phyloP scores from a whole-genome alignment of 371 early-diverging fungal species.

The Parasitella parasitica region DNA sequence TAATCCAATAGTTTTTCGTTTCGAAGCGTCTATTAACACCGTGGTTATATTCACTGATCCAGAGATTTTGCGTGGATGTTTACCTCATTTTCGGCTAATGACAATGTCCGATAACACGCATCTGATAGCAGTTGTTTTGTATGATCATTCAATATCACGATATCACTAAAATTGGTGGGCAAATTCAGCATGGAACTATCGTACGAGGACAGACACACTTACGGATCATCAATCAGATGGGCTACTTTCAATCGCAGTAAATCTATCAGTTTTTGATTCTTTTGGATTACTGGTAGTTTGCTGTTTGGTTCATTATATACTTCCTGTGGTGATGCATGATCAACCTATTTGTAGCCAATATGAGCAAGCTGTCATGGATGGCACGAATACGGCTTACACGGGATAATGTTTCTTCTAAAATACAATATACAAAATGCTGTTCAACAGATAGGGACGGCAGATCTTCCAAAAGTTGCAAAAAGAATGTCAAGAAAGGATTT shows the following conservation, averaged over 20 bases:
- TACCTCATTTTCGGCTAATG: conserved; percentile 46
- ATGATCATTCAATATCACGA: conserved; percentile 6
- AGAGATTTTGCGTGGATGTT: not conserved
- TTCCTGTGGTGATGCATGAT: conserved; percentile 18
- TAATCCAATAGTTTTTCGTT: conserved; percentile 13
- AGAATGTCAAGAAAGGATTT: conserved; percentile 50
- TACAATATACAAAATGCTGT: conserved; percentile 36
- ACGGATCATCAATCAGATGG: conserved; percentile 39
- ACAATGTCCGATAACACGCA: conserved; percentile 30
- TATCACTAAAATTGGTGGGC: conserved; percentile 1
- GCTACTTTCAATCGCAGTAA: conserved; percentile 23
- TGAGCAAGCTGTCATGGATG: not conserved
- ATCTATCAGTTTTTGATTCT: not conserved
- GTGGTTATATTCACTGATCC: not conserved
- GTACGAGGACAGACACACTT: not conserved
- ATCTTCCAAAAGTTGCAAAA: conserved; percentile 34
- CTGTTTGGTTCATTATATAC: conserved; percentile 13
- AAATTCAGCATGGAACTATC: not conserved
- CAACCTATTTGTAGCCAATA: conserved; percentile 21
- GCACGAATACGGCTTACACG: conserved; percentile 14
- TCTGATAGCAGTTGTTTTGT: conserved; percentile 10
- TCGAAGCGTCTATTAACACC: conserved; percentile 11
- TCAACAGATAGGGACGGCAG: conserved; percentile 23
- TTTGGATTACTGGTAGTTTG: conserved; percentile 10
- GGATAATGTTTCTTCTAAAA: conserved; percentile 31